phyloP scores from a whole-genome alignment of 2,329 filamentous ascomycete genomes.

The Metarhizium rileyi region DNA sequence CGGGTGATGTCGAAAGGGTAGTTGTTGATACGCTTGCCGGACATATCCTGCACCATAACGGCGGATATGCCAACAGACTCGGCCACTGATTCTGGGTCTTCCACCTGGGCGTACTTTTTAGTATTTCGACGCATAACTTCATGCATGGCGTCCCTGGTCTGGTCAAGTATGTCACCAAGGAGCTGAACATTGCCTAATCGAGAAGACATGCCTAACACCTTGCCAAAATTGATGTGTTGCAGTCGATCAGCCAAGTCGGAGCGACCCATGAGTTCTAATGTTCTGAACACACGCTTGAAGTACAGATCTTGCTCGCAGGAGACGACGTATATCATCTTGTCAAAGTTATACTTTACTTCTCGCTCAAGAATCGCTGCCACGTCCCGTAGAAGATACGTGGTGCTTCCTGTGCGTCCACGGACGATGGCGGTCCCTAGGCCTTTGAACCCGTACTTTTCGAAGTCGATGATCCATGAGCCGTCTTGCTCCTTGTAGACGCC shows the following conservation, averaged over 20 bases:
- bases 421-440: slow-evolving; percentile 58
- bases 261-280: background rate
- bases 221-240: slow-evolving; percentile 35
- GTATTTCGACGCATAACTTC: slow-evolving; percentile 58
- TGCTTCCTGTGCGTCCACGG: slow-evolving; percentile 52
- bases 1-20: slow-evolving; percentile 59
- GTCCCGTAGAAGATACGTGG: slow-evolving; percentile 37
- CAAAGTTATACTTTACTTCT: background rate
- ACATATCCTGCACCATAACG: slow-evolving; percentile 68
- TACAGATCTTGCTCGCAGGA: background rate
- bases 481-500: slow-evolving; percentile 52
- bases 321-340: background rate
- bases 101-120: slow-evolving; percentile 55
- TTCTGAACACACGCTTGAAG: background rate
- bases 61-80: slow-evolving; percentile 58
- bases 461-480: slow-evolving; percentile 58
- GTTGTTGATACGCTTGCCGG: slow-evolving; percentile 43
- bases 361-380: background rate
- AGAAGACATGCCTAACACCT: slow-evolving; percentile 33
- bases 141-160: slow-evolving; percentile 59
- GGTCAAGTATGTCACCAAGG: slow-evolving; percentile 44
- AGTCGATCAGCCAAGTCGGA: background rate
- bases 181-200: slow-evolving; percentile 41
- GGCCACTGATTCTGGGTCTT: slow-evolving; percentile 50
- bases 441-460: slow-evolving; percentile 56